phyloP scores from a whole-genome alignment of 2,329 filamentous ascomycete genomes.

The Cadophora sp. region DNA sequence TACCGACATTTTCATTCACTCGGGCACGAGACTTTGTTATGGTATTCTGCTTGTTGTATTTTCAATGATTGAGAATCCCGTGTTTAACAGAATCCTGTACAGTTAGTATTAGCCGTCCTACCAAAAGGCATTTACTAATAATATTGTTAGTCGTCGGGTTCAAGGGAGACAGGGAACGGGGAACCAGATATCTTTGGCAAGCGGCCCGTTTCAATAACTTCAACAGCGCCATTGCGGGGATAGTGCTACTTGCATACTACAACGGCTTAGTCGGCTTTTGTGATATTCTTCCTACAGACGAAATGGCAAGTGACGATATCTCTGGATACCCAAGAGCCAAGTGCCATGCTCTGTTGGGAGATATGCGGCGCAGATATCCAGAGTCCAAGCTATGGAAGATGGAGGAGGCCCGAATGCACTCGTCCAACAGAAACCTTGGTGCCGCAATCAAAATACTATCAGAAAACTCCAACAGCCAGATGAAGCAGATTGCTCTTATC shows the following conservation, averaged over 20 bases:
- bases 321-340: slow-evolving; percentile 75
- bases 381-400: slow-evolving; percentile 85
- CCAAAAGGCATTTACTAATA: not conserved
- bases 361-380: slow-evolving; percentile 81
- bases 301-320: slow-evolving; percentile 60
- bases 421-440: slow-evolving; percentile 69
- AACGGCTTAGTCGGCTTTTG: slow-evolving; percentile 85
- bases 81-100: slow-evolving; percentile 84
- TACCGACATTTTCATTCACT: slow-evolving; percentile 87
- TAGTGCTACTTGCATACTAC: slow-evolving; percentile 85
- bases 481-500: slow-evolving; percentile 88
- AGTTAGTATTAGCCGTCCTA: slow-evolving; percentile 41
- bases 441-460: slow-evolving; percentile 71
- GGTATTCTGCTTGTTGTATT: slow-evolving; percentile 85
- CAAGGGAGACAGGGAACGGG: slow-evolving; percentile 82
- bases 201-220: slow-evolving; percentile 85
- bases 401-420: slow-evolving; percentile 82
- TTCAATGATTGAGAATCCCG: slow-evolving; percentile 85
- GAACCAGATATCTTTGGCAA: slow-evolving; percentile 88
- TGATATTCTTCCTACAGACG: slow-evolving; percentile 78
- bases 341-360: slow-evolving; percentile 69
- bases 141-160: slow-evolving; percentile 73
- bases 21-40: slow-evolving; percentile 87
- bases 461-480: slow-evolving; percentile 66
- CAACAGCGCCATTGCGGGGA: slow-evolving; percentile 87